Evolutionary conservation across 441 rosid species (phyloP).

Genomic region (Geranium incanum): DNA sequence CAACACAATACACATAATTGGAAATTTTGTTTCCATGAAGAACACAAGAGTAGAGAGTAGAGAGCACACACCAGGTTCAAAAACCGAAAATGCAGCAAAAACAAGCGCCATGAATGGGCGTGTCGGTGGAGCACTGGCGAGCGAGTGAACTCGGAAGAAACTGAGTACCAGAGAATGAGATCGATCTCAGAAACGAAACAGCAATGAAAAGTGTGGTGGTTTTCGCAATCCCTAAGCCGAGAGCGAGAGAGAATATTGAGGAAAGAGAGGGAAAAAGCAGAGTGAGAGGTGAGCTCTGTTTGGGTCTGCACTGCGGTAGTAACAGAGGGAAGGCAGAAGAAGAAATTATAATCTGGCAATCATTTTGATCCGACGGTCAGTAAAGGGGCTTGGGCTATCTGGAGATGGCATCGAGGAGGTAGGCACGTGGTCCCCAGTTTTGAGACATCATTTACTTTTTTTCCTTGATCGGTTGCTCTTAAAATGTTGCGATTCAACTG

Average conservation of each 20-base stretch:
- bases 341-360: constrained; percentile 8
- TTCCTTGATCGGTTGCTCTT: background rate
- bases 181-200: constrained; percentile 1
- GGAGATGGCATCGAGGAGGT: constrained; percentile 25
- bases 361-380: constrained; percentile 34
- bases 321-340: background rate
- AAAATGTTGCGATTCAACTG: background rate
- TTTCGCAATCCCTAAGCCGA: constrained; percentile 14
- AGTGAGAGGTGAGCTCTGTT: constrained; percentile 1
- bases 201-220: background rate
- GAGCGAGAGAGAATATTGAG: constrained; percentile 14
- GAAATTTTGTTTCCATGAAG: background rate
- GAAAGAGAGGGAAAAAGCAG: constrained; percentile 3
- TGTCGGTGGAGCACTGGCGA: constrained; percentile 26
- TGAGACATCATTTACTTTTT: background rate
- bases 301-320: no score
- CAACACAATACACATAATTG: background rate
- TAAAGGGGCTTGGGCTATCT: constrained; percentile 4
- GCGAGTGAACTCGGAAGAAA: constrained; percentile 1
- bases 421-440: constrained; percentile 24
- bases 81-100: constrained; percentile 10
- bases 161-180: background rate
- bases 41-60: background rate
- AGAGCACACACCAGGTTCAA: constrained; percentile 8
- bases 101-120: background rate